These are phyloP conservation scores for Priceomyces carsonii DNA, from an alignment of 805 yeast species.

Conservation along the genomic window DNA sequence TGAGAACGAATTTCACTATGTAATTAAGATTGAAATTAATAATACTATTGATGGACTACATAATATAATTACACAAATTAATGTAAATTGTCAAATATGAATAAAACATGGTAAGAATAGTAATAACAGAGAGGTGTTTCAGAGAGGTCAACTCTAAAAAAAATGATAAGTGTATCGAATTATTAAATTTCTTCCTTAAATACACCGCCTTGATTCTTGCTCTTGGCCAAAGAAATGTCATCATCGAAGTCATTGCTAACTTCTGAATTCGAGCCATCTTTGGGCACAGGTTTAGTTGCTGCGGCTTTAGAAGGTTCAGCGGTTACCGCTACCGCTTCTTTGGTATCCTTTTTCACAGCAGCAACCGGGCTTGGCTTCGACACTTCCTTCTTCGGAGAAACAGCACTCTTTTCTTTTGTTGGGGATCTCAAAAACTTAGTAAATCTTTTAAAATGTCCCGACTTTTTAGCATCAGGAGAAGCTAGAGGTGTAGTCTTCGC, in stretches of 20 bases:
- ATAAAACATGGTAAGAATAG: no score
- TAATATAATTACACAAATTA: no score
- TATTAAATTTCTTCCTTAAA: constrained; percentile 42
- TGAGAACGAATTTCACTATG: no score
- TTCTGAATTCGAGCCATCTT: constrained; percentile 4
- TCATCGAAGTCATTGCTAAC: constrained; percentile 22
- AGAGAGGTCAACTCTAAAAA: not conserved
- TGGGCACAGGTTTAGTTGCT: constrained; percentile 1
- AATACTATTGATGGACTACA: no score
- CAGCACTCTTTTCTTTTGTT: not conserved
- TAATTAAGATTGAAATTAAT: no score
- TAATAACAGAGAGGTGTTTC: not conserved
- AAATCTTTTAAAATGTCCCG: constrained; percentile 21
- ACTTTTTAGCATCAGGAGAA: constrained; percentile 11
- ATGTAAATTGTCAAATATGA: no score
- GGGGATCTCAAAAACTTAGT: constrained; percentile 15
- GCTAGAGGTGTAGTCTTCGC: constrained; percentile 6
- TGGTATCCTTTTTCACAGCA: no score
- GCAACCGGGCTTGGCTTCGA: constrained; percentile 1
- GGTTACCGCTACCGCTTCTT: constrained; percentile 5
- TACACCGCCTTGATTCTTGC: constrained; percentile 34
- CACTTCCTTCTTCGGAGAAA: not conserved
- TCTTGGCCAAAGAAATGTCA: constrained; percentile 29
- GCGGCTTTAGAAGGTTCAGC: constrained; percentile 1
- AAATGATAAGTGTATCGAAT: not conserved